Evolutionary conservation across 176 grass and related monocot genomes (phyloP), one percentile per base, ranked within the genome.

Genomic region (Triticum aestivum): DNA sequence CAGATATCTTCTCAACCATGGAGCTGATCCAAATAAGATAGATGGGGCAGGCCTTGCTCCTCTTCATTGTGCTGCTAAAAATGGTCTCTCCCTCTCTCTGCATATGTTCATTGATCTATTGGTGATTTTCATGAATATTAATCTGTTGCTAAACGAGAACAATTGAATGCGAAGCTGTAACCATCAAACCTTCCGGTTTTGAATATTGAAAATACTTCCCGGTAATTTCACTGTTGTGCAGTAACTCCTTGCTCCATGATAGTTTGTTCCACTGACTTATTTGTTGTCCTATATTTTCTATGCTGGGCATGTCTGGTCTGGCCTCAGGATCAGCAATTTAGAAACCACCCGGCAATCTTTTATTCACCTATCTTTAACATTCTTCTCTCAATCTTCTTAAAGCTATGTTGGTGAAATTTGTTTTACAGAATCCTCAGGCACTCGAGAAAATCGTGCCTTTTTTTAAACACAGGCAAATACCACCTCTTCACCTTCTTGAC

Each of bases 31-130:
- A 58, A 32, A 82, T 87, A 86, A 82, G 34, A 34, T 76, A 69
- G 79, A 87, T 44, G 61, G 18, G 3, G 13, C 18, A 17, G 73
- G 89, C 26, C 52, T 83, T 70, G 14, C 72, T 78, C 52, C 84
- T 87, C 72, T 90, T 14, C 89, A 83, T n/a, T 52, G 23, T 78
- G 84, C 89, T 39, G 62, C 79, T 23, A 82, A 83, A 90, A 6
- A 47, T 61, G 84, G 84, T 82, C n/a, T 21, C 21, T 26, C 75
- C 68, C 33, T 73, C 34, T 27, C 41, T 26, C 26, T 24, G 9
- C 61, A 15, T 49, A 49, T 5, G 39, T 6, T 49, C 41, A 29
- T 74, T 74, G 41, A 47, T 49, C n/a, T 15, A 27, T 74, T 74
- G 45, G 71, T 9, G n/a, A 80, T 63, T 86, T 73, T 32, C 27